These are phyloP conservation scores for Aurantiochytrium sp. DNA, from an alignment of 108 stramenopile species.

Conservation along the genomic window DNA sequence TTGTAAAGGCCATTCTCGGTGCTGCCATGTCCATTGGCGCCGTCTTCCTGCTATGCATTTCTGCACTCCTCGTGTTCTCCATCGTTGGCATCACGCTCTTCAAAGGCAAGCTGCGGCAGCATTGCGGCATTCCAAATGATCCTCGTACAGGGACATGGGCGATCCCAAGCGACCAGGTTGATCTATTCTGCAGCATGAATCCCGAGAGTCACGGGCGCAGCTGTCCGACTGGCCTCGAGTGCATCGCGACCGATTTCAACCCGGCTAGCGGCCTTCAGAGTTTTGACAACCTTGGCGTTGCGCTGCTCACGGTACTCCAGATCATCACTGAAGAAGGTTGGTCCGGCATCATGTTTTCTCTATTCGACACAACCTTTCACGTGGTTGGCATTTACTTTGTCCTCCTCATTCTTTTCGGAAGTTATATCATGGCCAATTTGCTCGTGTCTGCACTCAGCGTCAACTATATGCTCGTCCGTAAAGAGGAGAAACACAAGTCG, in stretches of 20 bases:
- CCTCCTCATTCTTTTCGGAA: constrained; percentile 53
- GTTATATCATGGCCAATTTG: constrained; percentile 60
- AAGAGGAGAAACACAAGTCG: neutral
- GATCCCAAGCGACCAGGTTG: neutral
- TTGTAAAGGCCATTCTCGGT: constrained; percentile 51
- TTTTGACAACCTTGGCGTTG: constrained; percentile 51
- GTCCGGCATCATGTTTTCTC: constrained; percentile 49
- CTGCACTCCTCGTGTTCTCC: constrained; percentile 55
- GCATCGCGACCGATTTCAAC: constrained; percentile 7
- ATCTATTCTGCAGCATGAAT: neutral
- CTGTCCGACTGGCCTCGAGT: neutral
- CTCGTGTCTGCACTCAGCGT: constrained; percentile 56
- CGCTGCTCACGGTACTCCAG: constrained; percentile 61
- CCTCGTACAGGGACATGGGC: neutral
- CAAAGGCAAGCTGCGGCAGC: constrained; percentile 17
- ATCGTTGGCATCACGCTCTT: constrained; percentile 59
- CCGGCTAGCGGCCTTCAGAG: constrained; percentile 54
- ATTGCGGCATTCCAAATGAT: neutral
- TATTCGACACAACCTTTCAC: constrained; percentile 22
- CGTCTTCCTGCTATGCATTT: constrained; percentile 53
- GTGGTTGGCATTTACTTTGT: constrained; percentile 45
- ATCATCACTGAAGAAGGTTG: constrained; percentile 66
- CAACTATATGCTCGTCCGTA: constrained; percentile 24
- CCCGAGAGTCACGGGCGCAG: neutral
- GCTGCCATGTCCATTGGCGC: constrained; percentile 50